Percentiles rank a stretch among this genome's conserved stretches.
These are phyloP conservation scores for Leucocoprinus birnbaumii DNA, from an alignment of 768 basidiomycete species.

Conservation along the genomic window DNA sequence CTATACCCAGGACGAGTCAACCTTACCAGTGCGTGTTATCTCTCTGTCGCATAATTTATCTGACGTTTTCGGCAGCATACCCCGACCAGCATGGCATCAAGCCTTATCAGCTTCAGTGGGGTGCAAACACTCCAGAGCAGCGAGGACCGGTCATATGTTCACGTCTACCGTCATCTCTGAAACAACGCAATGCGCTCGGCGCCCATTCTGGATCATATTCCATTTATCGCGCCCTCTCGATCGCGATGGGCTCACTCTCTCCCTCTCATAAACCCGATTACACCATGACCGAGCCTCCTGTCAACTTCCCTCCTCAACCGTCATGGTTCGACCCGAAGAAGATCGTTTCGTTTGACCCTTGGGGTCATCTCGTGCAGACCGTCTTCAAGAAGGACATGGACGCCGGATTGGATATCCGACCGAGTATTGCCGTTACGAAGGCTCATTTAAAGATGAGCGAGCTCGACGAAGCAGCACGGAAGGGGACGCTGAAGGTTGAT, in stretches of 20 bases:
- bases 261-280: conserved; percentile 84
- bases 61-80: conserved; percentile 51
- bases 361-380: conserved; percentile 82
- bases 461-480: conserved; percentile 76
- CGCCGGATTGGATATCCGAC: conserved; percentile 79
- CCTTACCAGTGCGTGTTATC: conserved; percentile 66
- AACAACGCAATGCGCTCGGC: conserved; percentile 90
- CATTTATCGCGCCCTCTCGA: conserved; percentile 90
- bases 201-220: conserved; percentile 94
- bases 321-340: conserved; percentile 73
- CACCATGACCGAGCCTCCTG: conserved; percentile 79
- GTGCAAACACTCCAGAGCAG: conserved; percentile 53
- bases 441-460: conserved; percentile 95
- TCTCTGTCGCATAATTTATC: not conserved
- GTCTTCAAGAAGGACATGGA: conserved; percentile 64
- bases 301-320: conserved; percentile 72
- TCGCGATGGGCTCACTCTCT: conserved; percentile 83
- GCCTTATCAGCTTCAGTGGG: conserved; percentile 82
- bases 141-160: conserved; percentile 91
- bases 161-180: conserved; percentile 79
- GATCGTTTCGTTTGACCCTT: conserved; percentile 94
- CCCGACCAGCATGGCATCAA: conserved; percentile 91
- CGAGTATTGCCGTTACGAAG: conserved; percentile 90
- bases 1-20: conserved; percentile 83
- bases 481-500: conserved; percentile 73